phyloP scores from a whole-genome alignment of 2,329 filamentous ascomycete species.

The Epichloe brachyelytri region DNA sequence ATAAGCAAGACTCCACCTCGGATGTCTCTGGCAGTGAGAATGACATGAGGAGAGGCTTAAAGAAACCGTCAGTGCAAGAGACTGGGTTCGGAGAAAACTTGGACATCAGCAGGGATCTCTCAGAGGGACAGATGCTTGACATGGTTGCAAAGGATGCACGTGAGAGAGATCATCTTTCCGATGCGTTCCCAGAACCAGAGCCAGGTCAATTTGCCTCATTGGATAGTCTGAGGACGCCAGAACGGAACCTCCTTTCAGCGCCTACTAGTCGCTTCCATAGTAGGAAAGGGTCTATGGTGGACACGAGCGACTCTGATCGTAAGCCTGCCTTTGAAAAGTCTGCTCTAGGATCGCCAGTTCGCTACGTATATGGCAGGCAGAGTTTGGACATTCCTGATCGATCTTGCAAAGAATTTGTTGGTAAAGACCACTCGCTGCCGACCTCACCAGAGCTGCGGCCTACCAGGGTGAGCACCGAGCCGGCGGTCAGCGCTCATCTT shows the following conservation, averaged over 20 bases:
- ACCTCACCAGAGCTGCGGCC: slow-evolving; percentile 40
- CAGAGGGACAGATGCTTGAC: slow-evolving; percentile 50
- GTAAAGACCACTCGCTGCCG: slow-evolving; percentile 32
- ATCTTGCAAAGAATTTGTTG: slow-evolving; percentile 26
- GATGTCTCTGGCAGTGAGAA: slow-evolving; percentile 48
- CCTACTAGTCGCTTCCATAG: slow-evolving; percentile 19
- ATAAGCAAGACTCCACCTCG: slow-evolving; percentile 39
- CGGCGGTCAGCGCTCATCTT: slow-evolving; percentile 47
- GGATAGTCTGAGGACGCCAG: slow-evolving; percentile 18
- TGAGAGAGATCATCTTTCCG: slow-evolving; percentile 24
- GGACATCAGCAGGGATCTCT: slow-evolving; percentile 35
- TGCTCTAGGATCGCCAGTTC: slow-evolving; percentile 11
- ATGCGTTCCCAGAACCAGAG: slow-evolving; percentile 18
- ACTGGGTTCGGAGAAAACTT: slow-evolving; percentile 30
- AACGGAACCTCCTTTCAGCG: slow-evolving; percentile 15
- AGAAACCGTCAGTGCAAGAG: slow-evolving; percentile 19
- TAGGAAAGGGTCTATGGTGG: slow-evolving; percentile 24
- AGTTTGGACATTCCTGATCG: slow-evolving; percentile 35
- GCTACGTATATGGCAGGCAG: slow-evolving; percentile 20
- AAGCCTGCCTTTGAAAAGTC: slow-evolving; percentile 13
- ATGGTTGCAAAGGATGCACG: slow-evolving; percentile 42
- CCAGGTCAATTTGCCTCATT: slow-evolving; percentile 18
- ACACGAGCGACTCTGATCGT: slow-evolving; percentile 28
- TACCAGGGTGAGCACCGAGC: slow-evolving; percentile 35
- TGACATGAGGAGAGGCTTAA: slow-evolving; percentile 23